phyloP scores from a whole-genome alignment of 208 protist genomes.

The Trypanosomatidae sp. region DNA sequence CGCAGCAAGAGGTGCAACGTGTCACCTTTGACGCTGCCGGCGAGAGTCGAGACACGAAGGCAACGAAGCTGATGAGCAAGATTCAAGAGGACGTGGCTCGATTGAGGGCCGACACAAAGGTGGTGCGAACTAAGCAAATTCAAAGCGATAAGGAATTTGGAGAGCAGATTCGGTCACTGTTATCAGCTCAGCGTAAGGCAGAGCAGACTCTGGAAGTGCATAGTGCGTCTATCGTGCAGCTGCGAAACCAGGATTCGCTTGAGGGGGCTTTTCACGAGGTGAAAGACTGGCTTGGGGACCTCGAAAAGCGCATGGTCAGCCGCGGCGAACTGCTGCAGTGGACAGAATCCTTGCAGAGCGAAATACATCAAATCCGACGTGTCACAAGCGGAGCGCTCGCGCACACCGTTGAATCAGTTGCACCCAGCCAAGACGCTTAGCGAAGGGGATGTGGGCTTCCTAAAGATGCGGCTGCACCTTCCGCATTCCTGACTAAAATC shows the following conservation, averaged over 20 bases:
- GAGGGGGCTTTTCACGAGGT: constrained; percentile 72
- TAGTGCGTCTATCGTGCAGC: constrained; percentile 32
- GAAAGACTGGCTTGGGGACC: constrained; percentile 81
- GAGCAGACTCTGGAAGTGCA: constrained; percentile 34
- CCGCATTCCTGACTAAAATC: neutral
- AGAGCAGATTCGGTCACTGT: constrained; percentile 16
- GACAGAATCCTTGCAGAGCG: constrained; percentile 39
- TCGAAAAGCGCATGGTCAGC: constrained; percentile 64
- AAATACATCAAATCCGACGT: constrained; percentile 38
- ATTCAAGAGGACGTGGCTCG: constrained; percentile 7
- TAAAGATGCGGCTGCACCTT: neutral
- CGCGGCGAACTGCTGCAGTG: constrained; percentile 60
- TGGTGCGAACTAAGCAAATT: constrained; percentile 6
- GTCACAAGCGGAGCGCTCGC: neutral
- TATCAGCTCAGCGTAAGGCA: constrained; percentile 8
- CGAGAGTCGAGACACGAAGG: neutral
- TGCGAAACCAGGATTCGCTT: constrained; percentile 42
- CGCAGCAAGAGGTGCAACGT: constrained; percentile 10
- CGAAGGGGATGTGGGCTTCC: neutral
- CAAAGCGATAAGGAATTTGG: constrained; percentile 7
- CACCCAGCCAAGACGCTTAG: neutral
- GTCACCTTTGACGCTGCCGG: neutral
- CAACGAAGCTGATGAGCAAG: constrained; percentile 2
- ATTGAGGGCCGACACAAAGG: constrained; percentile 17
- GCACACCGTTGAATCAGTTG: neutral